These are phyloP conservation scores for Sugiyamaella xylanicola DNA, from an alignment of 1,139 yeast genomes.

Conservation along the genomic window DNA sequence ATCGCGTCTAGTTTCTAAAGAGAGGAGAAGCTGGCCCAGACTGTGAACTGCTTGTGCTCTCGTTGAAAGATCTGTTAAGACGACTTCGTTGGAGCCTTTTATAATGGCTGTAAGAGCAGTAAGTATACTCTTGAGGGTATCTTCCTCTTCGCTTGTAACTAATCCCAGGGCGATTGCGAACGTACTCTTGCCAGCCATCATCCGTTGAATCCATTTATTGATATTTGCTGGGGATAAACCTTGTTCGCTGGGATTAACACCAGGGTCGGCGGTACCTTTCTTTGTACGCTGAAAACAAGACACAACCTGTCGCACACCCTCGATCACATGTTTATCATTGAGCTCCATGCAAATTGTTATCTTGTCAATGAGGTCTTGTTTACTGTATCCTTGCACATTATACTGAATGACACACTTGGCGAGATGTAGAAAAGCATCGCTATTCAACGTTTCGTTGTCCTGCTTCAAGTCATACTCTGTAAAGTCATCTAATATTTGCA, in stretches of 20 bases:
- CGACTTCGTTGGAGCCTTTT: slow-evolving; percentile 5
- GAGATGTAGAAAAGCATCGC: slow-evolving; percentile 31
- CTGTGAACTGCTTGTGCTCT: slow-evolving; percentile 24
- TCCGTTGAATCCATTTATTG: slow-evolving; percentile 23
- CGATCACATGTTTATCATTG: slow-evolving; percentile 3
- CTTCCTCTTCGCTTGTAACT: not conserved
- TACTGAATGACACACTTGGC: slow-evolving; percentile 10
- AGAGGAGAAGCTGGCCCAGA: slow-evolving; percentile 14
- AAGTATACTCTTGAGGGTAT: not conserved
- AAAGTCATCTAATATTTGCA: slow-evolving; percentile 19
- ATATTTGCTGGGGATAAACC: not conserved
- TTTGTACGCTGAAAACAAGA: not conserved
- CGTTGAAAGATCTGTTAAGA: slow-evolving; percentile 16
- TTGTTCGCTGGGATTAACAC: not conserved
- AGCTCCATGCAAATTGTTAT: slow-evolving; percentile 8
- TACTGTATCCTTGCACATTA: not conserved
- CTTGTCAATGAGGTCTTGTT: not conserved
- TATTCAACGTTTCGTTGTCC: slow-evolving; percentile 27
- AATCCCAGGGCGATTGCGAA: slow-evolving; percentile 26
- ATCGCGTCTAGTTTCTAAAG: not conserved
- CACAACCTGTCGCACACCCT: slow-evolving; percentile 6
- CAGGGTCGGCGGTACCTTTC: no score
- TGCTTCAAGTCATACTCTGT: slow-evolving; percentile 26
- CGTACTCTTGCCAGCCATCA: slow-evolving; percentile 22
- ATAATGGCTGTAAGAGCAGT: slow-evolving; percentile 2